Evolutionary conservation across 257 asterid species (phyloP).

Genomic region (Solanum tarijense): DNA sequence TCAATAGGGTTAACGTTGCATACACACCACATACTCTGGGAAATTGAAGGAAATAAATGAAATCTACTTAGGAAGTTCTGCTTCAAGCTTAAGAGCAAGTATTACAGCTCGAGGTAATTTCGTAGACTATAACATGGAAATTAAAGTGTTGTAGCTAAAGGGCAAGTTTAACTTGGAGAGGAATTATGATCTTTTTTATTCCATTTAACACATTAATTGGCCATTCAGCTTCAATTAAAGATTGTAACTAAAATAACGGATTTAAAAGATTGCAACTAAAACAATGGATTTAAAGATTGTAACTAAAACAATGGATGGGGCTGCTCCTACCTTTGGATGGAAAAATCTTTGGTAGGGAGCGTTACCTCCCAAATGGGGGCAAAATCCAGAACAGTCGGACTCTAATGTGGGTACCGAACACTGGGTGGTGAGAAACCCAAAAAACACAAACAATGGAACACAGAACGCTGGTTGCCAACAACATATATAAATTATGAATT

Average conservation of each 20-base stretch:
- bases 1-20: background rate
- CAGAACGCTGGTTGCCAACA: background rate
- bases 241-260: background rate
- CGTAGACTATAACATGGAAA: background rate
- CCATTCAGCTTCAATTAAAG: background rate
- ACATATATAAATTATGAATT: slow-evolving; percentile 23
- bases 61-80: background rate
- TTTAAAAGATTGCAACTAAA: too few relatives aligned
- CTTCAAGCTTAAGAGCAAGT: background rate
- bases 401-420: background rate
- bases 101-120: background rate
- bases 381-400: background rate
- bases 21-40: background rate
- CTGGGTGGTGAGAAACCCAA: background rate
- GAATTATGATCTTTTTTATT: background rate
- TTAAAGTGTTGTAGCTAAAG: background rate
- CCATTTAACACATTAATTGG: background rate
- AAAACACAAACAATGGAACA: background rate
- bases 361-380: background rate
- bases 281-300: background rate
- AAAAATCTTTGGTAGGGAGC: background rate
- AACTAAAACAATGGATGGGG: too few relatives aligned
- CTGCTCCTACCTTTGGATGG: background rate
- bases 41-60: too few relatives aligned
- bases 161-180: background rate